Conservation (phyloP, 2,329 filamentous ascomycete genomes). For the Aspergillaceae sp. region DNA sequence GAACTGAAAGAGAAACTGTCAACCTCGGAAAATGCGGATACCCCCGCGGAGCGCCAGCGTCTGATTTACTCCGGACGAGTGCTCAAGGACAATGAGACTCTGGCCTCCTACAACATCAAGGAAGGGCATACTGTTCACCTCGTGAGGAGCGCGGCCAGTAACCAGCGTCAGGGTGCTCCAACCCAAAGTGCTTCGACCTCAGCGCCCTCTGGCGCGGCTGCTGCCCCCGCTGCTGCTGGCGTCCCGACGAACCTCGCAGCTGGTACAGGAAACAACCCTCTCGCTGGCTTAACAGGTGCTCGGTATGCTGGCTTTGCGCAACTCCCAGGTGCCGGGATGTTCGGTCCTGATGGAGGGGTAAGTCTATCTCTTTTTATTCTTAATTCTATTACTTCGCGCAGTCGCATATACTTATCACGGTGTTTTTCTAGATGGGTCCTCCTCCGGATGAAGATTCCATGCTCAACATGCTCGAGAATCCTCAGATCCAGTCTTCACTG, state of each 20-base stretch:
- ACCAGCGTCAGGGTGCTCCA: constrained; percentile 52
- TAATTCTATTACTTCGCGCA: background rate
- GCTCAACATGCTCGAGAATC: constrained; percentile 77
- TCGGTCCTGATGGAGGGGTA: constrained; percentile 90
- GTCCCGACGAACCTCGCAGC: constrained; percentile 42
- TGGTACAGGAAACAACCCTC: constrained; percentile 67
- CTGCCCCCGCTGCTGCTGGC: constrained; percentile 26
- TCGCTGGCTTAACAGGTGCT: constrained; percentile 84
- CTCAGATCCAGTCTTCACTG: constrained; percentile 76
- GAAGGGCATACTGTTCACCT: constrained; percentile 91
- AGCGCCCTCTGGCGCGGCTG: constrained; percentile 22
- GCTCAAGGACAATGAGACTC: constrained; percentile 84
- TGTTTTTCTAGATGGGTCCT: constrained; percentile 66
- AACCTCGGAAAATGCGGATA: constrained; percentile 70
- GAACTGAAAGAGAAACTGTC: constrained; percentile 89
- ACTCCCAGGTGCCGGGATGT: constrained; percentile 76
- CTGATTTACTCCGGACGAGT: constrained; percentile 96
- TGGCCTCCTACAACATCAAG: constrained; percentile 89
- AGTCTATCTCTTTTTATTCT: constrained; percentile 34
- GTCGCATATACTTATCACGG: constrained; percentile 3
- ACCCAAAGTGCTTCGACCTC: constrained; percentile 38
- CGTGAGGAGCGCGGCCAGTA: constrained; percentile 92
- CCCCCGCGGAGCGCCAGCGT: constrained; percentile 79
- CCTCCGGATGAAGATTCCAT: constrained; percentile 74
- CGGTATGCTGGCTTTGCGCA: constrained; percentile 88